A percentile compares a stretch with the other conserved stretches of the same genome.
Conservation (phyloP, 257 asterid genomes). For the Linderniella brevidens region DNA sequence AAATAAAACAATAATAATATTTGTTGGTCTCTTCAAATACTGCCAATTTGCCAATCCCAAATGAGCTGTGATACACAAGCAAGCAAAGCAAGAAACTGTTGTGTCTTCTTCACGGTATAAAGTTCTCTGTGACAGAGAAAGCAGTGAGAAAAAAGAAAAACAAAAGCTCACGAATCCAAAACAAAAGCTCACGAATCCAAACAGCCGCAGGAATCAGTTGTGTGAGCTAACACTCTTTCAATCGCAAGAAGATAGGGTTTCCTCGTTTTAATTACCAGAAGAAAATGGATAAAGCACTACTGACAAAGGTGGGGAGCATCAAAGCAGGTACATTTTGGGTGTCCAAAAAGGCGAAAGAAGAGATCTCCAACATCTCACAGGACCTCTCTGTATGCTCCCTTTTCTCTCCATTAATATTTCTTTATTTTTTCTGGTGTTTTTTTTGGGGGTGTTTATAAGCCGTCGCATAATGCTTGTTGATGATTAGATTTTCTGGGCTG, state of each 20-base stretch:
- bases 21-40: neutral
- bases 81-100: neutral
- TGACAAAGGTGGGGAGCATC: slow-evolving; percentile 69
- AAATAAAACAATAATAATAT: too few species aligned
- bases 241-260: neutral
- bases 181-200: too few species aligned
- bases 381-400: slow-evolving; percentile 50
- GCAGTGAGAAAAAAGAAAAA: neutral
- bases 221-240: neutral
- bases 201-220: too few species aligned
- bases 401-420: too few species aligned
- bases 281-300: slow-evolving; percentile 70
- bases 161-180: too few species aligned
- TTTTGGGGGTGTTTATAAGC: too few species aligned
- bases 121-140: neutral
- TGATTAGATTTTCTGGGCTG: too few species aligned
- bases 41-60: slow-evolving; percentile 1
- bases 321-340: slow-evolving; percentile 84
- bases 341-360: slow-evolving; percentile 87
- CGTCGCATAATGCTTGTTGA: too few species aligned
- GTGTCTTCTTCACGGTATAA: neutral
- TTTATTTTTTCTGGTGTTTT: too few species aligned
- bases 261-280: neutral
- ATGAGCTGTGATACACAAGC: slow-evolving; percentile 1
- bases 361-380: slow-evolving; percentile 76